Conservation (phyloP, 2,329 filamentous ascomycete species). For the Fusarium globosum region DNA sequence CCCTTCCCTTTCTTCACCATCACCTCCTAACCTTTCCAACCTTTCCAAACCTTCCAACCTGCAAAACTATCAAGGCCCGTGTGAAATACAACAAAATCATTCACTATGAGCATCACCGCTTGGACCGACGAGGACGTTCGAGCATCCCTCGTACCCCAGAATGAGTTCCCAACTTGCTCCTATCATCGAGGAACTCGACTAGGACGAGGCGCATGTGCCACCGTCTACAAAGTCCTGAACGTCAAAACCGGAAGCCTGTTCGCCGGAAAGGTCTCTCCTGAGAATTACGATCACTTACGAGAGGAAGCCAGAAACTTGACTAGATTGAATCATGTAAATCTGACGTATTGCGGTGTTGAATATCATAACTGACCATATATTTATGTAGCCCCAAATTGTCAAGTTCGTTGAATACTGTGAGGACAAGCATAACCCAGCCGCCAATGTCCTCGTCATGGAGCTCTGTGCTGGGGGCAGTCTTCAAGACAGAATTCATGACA, state of each 20-base stretch:
- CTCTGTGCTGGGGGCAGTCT: conserved; percentile 46
- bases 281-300: conserved; percentile 34
- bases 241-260: conserved; percentile 40
- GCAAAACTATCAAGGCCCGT: not conserved
- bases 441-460: conserved; percentile 47
- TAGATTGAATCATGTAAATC: conserved; percentile 43
- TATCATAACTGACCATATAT: not conserved
- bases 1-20: not conserved
- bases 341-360: not conserved
- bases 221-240: conserved; percentile 46
- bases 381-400: conserved; percentile 44
- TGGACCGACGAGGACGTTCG: conserved; percentile 41
- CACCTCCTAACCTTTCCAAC: not conserved
- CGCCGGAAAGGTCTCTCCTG: conserved; percentile 46
- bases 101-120: not conserved
- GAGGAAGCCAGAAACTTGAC: conserved; percentile 41
- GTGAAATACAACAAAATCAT: not conserved
- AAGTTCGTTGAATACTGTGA: conserved; percentile 46
- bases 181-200: conserved; percentile 43
- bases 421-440: conserved; percentile 17
- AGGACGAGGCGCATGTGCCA: conserved; percentile 45
- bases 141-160: conserved; percentile 17
- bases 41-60: not conserved
- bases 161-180: conserved; percentile 20
- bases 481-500: conserved; percentile 43